Base-by-base conservation (phyloP, 352 stramenopile genomes). In the Saprolegnia parasitica region DNA sequence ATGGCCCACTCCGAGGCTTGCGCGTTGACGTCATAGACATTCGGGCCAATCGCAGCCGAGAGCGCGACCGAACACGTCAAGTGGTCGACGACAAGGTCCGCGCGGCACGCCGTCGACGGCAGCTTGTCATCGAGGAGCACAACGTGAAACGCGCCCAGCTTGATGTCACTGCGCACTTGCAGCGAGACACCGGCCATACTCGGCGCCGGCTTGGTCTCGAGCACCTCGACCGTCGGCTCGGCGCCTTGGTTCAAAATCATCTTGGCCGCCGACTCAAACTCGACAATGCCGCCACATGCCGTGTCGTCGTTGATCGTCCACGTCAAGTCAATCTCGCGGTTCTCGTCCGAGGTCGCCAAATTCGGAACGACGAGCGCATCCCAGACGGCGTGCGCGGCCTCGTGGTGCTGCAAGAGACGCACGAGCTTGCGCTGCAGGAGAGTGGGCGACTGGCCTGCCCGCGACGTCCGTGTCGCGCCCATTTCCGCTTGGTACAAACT, bases 341-440 rank as follows among this genome's bases (percentile, higher is more conserved):
- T 65, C 10, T 70, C 21, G 24, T 58, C 40, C 16, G n/a, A 21
- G 35, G 46, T 40, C 35, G 18, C 16, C 11, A 73, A 26, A 29
- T 65, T 52, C 16, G 81, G 79, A 29, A 80, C 64, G 35, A 91
- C 76, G 45, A 91, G 71, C 13, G 74, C 73, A 42, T 89, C 75
- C 81, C 82, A 91, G 29, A 78, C 80, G 0, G 83, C 61, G 47
- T 89, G 81, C 0, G 83, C 83, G 0, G 81, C 81, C 49, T 89
- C 81, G 55, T 88, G 89, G 56, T 87, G 87, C 68, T 89, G 81
- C 49, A 91, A 49, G 50, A 91, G 47, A 8, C 83, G 81, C 37
- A 91, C 76, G 16, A 91, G 57, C 70, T 91, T 91, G 72, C 88
- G 88, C 56, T 91, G 83, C 21, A 89, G 26, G 13, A 73, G 50